Percentiles rank a stretch among this genome's conserved stretches.
Evolutionary conservation across 139 green algal species (phyloP).

Genomic region (Astrephomene gubernaculifera): DNA sequence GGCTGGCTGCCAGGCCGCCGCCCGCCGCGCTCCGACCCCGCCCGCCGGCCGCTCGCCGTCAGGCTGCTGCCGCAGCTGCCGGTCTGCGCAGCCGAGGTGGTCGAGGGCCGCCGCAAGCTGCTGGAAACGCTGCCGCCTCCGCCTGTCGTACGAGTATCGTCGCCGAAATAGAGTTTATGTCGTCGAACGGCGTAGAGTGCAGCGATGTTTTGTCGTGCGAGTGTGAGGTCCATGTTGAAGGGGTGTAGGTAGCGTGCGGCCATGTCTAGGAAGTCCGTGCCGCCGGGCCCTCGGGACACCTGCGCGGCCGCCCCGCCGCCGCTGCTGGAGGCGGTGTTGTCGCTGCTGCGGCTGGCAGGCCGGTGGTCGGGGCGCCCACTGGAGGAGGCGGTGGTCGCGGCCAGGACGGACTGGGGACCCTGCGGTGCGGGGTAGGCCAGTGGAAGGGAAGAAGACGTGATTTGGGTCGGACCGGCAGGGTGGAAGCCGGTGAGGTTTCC

Average conservation of each 20-base stretch:
- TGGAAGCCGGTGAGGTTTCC: too few species aligned
- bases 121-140: background rate
- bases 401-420: too few species aligned
- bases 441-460: too few species aligned
- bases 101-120: too few species aligned
- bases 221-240: constrained; percentile 46
- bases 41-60: background rate
- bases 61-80: constrained; percentile 1
- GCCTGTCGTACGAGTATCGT: background rate
- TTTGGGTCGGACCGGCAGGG: too few species aligned
- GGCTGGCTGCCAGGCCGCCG: background rate
- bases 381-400: too few species aligned
- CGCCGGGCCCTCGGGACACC: background rate
- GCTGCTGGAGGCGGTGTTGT: background rate
- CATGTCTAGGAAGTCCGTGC: constrained; percentile 40
- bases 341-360: background rate
- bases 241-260: constrained; percentile 45
- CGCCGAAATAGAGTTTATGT: background rate
- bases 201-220: constrained; percentile 20
- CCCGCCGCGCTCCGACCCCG: constrained; percentile 12
- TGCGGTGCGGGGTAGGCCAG: too few species aligned
- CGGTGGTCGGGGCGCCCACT: background rate
- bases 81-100: too few species aligned
- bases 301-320: too few species aligned
- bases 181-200: background rate